These are phyloP conservation scores for Leccinum barrowsii DNA, from an alignment of 768 basidiomycete genomes.

Conservation along the genomic window DNA sequence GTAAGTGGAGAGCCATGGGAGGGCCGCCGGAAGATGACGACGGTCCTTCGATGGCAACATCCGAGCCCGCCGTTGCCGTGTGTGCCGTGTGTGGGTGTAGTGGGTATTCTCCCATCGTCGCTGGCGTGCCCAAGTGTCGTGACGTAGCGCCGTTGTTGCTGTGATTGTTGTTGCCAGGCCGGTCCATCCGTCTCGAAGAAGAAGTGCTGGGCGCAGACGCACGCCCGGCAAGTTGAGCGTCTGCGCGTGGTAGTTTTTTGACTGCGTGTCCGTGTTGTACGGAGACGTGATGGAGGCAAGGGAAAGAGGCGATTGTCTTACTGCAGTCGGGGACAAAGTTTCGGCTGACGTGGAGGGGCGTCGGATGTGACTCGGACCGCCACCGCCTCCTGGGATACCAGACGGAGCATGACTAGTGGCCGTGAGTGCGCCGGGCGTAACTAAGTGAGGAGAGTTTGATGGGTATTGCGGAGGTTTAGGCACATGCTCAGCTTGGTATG, in stretches of 20 bases:
- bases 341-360: slow-evolving; percentile 29
- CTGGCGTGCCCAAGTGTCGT: slow-evolving; percentile 6
- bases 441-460: slow-evolving; percentile 26
- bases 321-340: slow-evolving; percentile 27
- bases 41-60: slow-evolving; percentile 30
- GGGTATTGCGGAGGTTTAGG: slow-evolving; percentile 27
- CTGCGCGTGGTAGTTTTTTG: slow-evolving; percentile 83
- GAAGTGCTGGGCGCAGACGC: slow-evolving; percentile 62
- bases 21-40: slow-evolving; percentile 10
- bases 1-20: slow-evolving; percentile 34
- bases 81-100: slow-evolving; percentile 4
- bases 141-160: neutral
- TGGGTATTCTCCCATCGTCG: slow-evolving; percentile 25
- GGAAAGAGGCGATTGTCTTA: slow-evolving; percentile 38
- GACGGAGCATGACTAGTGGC: slow-evolving; percentile 19
- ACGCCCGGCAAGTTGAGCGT: slow-evolving; percentile 66
- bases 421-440: slow-evolving; percentile 20
- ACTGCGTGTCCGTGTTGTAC: slow-evolving; percentile 38
- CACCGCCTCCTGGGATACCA: slow-evolving; percentile 1
- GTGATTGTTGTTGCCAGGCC: slow-evolving; percentile 26
- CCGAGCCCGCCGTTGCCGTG: slow-evolving; percentile 20
- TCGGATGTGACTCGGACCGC: slow-evolving; percentile 24
- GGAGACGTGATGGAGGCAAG: slow-evolving; percentile 41
- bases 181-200: slow-evolving; percentile 29
- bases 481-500: slow-evolving; percentile 25